phyloP scores from a whole-genome alignment of 129 eudicot species.

The Centella asiatica region DNA sequence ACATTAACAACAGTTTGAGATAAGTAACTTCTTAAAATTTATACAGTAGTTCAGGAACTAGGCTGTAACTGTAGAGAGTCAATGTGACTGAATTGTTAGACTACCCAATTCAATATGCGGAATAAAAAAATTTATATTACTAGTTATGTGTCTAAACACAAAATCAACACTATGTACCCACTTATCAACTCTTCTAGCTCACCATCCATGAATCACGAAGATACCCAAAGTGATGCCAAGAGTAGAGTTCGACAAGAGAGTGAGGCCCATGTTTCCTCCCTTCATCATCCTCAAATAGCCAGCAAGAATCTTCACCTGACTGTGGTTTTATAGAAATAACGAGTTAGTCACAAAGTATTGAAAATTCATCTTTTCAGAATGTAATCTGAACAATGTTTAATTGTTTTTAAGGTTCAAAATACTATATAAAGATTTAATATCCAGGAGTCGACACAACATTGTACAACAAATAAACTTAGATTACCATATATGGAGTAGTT shows the following conservation, averaged over 20 bases:
- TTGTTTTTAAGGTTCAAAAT: too few relatives aligned
- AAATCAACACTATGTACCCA: neutral
- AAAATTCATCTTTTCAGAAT: too few relatives aligned
- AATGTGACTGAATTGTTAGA: too few relatives aligned
- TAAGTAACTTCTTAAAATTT: neutral
- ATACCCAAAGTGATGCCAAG: conserved; percentile 86
- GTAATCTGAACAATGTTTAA: too few relatives aligned
- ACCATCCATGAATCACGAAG: conserved; percentile 63
- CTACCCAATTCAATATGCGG: too few relatives aligned
- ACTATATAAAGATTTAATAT: neutral
- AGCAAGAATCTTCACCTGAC: conserved; percentile 64
- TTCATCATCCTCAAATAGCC: conserved; percentile 70
- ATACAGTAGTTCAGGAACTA: too few relatives aligned
- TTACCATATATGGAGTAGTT: conserved; percentile 35
- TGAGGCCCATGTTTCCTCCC: conserved; percentile 85
- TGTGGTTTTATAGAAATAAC: too few relatives aligned
- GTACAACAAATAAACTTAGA: neutral
- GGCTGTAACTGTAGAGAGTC: too few relatives aligned
- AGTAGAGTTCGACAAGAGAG: conserved; percentile 71
- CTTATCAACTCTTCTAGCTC: conserved; percentile 17
- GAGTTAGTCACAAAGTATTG: too few relatives aligned
- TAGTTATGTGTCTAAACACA: neutral
- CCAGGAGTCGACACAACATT: neutral
- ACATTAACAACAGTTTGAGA: neutral
- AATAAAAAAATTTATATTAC: too few relatives aligned